Evolutionary conservation across 1,139 yeast genomes (phyloP), one percentile per base, ranked within the genome.

Genomic region (Suhomyces chickasaworum): DNA sequence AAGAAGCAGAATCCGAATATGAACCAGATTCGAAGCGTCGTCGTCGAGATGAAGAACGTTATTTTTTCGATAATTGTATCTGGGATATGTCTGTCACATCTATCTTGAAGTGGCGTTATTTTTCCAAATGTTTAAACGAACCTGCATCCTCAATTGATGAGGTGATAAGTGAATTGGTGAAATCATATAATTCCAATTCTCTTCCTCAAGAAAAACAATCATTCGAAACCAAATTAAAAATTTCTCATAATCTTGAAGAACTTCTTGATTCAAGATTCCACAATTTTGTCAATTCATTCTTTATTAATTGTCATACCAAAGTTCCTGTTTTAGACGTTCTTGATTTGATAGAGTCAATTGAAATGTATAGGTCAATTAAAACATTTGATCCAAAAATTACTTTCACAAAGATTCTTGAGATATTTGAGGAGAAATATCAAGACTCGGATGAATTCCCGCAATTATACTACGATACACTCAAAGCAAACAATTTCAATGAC

Each of bases 31-130:
- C 13, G 13, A 23, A 41, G 21, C 37, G 38, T n/a, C 15, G 15
- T n/a, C 32, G 32, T 29, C 27, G 18, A 9, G 37, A 35, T 4
- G 27, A 35, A 20, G 25, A 33, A n/a, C 37, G 37, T n/a, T 35
- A 35, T 13, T 21, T 6, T n/a, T 56, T 55, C 44, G 63, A 59
- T 43, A 51, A 46, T 18, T 61, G 65, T 43, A 29, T 62, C 23
- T 77, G 81, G 81, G 75, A 72, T 52, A 64, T 75, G 62, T 69
- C 75, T 6, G 51, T 65, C 6, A 68, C 71, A n/a, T 58, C 70
- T 17, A 52, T 73, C 1, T 45, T 73, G 30, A 60, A 60, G 37
- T 76, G 81, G 81, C 51, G 53, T 7, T 66, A 53, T 40, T 60
- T 69, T 41, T 44, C 48, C 13, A 46, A 54, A 17, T 48, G 53